Percentiles rank a stretch among this genome's conserved stretches.
phyloP scores from a whole-genome alignment of 176 grass and related monocot species.

The Neostapfia colusana region DNA sequence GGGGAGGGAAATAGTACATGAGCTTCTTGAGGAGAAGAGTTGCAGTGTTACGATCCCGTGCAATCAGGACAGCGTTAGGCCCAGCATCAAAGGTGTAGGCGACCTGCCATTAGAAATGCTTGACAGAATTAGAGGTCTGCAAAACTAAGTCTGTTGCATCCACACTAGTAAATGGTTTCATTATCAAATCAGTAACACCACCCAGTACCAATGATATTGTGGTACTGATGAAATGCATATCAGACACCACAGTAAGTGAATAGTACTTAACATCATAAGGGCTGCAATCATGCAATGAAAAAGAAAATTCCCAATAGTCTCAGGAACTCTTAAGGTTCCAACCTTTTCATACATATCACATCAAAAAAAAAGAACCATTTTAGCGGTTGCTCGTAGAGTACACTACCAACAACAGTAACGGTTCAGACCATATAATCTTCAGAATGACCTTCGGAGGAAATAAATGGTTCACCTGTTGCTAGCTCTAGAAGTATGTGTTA shows the following conservation, averaged over 20 bases:
- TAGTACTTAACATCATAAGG: background rate
- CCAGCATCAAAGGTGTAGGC: slow-evolving; percentile 96
- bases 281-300: background rate
- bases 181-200: background rate
- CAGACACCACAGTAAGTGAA: background rate
- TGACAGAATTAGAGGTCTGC: slow-evolving; percentile 6
- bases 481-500: background rate
- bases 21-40: slow-evolving; percentile 74
- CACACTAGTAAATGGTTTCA: background rate
- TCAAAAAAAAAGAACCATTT: background rate
- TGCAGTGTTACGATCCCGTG: slow-evolving; percentile 68
- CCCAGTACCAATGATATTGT: background rate
- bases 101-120: slow-evolving; percentile 44
- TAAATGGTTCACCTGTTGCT: background rate
- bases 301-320: background rate
- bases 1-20: slow-evolving; percentile 69
- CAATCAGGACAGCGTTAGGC: slow-evolving; percentile 82
- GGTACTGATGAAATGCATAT: slow-evolving; percentile 12
- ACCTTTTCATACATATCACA: background rate
- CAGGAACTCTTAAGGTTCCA: background rate
- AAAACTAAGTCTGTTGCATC: background rate
- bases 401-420: background rate
- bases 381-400: background rate
- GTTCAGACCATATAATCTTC: slow-evolving; percentile 7
- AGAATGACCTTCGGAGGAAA: background rate